Conservation (phyloP, 768 basidiomycete genomes). For the Rhodocollybia butyracea region DNA sequence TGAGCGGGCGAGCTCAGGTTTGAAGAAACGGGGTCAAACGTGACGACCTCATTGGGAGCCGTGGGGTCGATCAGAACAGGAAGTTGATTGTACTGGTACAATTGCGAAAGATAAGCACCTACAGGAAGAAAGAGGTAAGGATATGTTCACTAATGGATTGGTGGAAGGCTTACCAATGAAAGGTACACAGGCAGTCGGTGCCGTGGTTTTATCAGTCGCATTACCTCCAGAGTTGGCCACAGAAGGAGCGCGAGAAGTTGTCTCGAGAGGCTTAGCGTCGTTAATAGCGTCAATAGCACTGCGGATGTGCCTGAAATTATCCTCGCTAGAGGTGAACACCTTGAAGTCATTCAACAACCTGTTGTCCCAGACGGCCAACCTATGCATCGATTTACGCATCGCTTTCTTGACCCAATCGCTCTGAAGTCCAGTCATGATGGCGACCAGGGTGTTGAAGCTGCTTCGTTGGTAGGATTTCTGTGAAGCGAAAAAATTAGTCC, state of each 20-base stretch:
- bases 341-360: conserved; percentile 74
- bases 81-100: conserved; percentile 60
- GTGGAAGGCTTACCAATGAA: conserved; percentile 60
- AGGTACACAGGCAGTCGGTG: conserved; percentile 67
- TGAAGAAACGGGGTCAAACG: conserved; percentile 57
- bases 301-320: conserved; percentile 76
- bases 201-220: conserved; percentile 30
- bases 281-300: conserved; percentile 59
- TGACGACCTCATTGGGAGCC: conserved; percentile 64
- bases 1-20: conserved; percentile 68
- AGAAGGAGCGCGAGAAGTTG: conserved; percentile 50
- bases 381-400: conserved; percentile 65
- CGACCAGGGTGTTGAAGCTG: conserved; percentile 77
- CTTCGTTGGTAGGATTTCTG: conserved; percentile 79
- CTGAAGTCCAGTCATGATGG: conserved; percentile 74
- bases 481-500: background rate
- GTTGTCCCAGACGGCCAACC: conserved; percentile 65
- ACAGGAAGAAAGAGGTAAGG: conserved; percentile 9
- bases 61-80: conserved; percentile 85
- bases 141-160: background rate
- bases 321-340: conserved; percentile 55
- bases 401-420: conserved; percentile 65
- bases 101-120: conserved; percentile 78
- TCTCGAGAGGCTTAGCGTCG: conserved; percentile 61
- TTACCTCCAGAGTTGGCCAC: conserved; percentile 43